These are phyloP conservation scores for Phytophthora tentaculata DNA, from an alignment of 352 stramenopile species.

Conservation along the genomic window DNA sequence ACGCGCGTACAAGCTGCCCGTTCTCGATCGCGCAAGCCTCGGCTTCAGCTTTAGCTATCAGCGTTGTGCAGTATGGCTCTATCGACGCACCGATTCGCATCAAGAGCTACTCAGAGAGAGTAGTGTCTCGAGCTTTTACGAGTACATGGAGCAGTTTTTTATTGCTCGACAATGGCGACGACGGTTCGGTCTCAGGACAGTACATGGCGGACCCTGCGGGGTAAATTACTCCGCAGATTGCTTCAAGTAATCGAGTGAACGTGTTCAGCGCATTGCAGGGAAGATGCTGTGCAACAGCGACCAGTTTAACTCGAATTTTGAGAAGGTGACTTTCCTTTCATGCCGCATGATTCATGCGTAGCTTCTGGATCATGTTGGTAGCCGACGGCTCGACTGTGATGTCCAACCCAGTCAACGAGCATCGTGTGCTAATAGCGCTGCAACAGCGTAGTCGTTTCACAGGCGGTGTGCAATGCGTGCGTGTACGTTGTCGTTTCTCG, in stretches of 20 bases:
- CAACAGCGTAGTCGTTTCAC: slow-evolving; percentile 23
- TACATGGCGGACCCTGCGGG: slow-evolving; percentile 50
- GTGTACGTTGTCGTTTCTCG: slow-evolving; percentile 24
- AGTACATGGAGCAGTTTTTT: slow-evolving; percentile 47
- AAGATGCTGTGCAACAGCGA: slow-evolving; percentile 52
- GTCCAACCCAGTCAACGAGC: slow-evolving; percentile 54
- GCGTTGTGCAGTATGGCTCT: slow-evolving; percentile 26
- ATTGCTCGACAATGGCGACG: slow-evolving; percentile 51
- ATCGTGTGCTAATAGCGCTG: slow-evolving; percentile 38
- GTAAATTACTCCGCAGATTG: too few relatives aligned
- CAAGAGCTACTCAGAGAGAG: slow-evolving; percentile 52
- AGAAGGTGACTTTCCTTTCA: slow-evolving; percentile 64
- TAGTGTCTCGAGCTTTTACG: slow-evolving; percentile 49
- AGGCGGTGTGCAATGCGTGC: slow-evolving; percentile 6
- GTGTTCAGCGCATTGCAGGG: slow-evolving; percentile 31
- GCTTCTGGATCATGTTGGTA: slow-evolving; percentile 62
- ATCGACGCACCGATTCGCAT: slow-evolving; percentile 46
- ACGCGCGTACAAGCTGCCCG: slow-evolving; percentile 38
- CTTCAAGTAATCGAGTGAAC: too few relatives aligned
- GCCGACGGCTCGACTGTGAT: slow-evolving; percentile 44
- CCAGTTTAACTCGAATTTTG: slow-evolving; percentile 54
- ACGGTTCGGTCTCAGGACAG: slow-evolving; percentile 55
- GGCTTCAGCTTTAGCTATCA: slow-evolving; percentile 24
- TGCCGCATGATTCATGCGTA: too few relatives aligned
- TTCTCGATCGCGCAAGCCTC: slow-evolving; percentile 43